A percentile compares a stretch with the other conserved stretches of the same genome.
These are phyloP conservation scores for Pseudovirgaria hyperparasitica DNA, from an alignment of 2,329 filamentous ascomycete species.

Conservation along the genomic window DNA sequence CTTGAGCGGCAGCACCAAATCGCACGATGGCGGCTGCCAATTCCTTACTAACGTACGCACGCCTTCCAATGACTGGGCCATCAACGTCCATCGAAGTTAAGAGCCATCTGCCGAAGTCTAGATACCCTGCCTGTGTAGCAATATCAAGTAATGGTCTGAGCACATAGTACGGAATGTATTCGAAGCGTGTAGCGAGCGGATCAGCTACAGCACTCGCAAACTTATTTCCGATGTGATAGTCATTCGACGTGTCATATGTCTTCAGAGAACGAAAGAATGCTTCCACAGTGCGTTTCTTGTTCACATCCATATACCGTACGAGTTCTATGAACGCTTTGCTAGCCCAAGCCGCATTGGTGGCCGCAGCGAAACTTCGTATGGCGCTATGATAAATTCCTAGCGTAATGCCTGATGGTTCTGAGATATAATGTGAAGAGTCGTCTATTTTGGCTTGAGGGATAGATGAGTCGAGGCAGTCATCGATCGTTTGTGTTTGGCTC, in stretches of 20 bases:
- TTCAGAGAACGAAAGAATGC: slow-evolving; percentile 28
- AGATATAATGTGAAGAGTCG: slow-evolving; percentile 25
- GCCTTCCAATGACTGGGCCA: slow-evolving; percentile 37
- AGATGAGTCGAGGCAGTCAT: slow-evolving; percentile 22
- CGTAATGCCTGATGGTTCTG: slow-evolving; percentile 30
- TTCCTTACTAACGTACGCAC: slow-evolving; percentile 32
- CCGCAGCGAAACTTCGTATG: slow-evolving; percentile 25
- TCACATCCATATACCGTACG: slow-evolving; percentile 28
- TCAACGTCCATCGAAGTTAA: slow-evolving; percentile 40
- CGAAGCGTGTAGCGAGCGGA: slow-evolving; percentile 15
- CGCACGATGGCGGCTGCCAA: slow-evolving; percentile 41
- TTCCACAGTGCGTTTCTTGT: slow-evolving; percentile 28
- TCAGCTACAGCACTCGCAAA: slow-evolving; percentile 16
- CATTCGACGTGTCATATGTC: not conserved
- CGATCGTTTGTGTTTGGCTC: slow-evolving; percentile 29
- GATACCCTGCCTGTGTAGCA: slow-evolving; percentile 31
- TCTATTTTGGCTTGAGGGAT: slow-evolving; percentile 7
- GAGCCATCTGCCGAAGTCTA: slow-evolving; percentile 40
- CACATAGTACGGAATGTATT: slow-evolving; percentile 35
- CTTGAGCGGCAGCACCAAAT: slow-evolving; percentile 38
- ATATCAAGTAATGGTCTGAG: slow-evolving; percentile 40
- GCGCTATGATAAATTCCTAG: slow-evolving; percentile 31
- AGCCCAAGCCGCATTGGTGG: slow-evolving; percentile 25
- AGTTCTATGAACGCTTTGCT: slow-evolving; percentile 24
- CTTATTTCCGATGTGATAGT: not conserved